Evolutionary conservation across 176 grass and related monocot species (phyloP), one percentile per base, ranked within the genome.

Genomic region (Poa pratensis): DNA sequence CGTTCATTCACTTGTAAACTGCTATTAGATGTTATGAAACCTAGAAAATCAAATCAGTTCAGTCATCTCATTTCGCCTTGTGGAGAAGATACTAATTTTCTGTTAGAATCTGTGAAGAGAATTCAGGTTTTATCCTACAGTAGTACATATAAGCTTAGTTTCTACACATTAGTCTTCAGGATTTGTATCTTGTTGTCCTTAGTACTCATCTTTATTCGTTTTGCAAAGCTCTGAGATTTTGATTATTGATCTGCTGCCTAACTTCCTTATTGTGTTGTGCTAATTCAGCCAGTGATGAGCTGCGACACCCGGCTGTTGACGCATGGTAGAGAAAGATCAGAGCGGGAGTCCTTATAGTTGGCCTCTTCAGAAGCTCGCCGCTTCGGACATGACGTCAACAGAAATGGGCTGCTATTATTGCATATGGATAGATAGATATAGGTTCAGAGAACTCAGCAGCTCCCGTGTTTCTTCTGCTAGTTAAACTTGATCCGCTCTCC

Each of bases 381-480:
- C 24, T 45, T 75, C 15, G 24, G 15, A 75, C 24, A 52, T 27
- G 16, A 50, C 15, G 12, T 19, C 26, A 49, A 27, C 3, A 75
- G 48, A 75, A 75, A 23, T 73, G 45, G 45, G 46, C 0, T 1
- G 43, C 45, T 26, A 24, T 22, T 27, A 27, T 73, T 49, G 42
- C 42, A 73, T 45, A 73, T 72, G 45, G n/a, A 72, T 46, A 26
- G 40, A 24, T 72, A 70, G 39, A 40, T 40, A 30, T 48, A 16
- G 40, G 42, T 73, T 26, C n/a, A 16, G n/a, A 46, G 24, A 50
- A 27, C 70, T 49, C 70, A 48, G 14, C n/a, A 49, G 43, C 43
- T 49, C 43, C 15, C 8, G 69, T 73, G 22, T 73, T 73, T 49
- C 70, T 73, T 28, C 11, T 73, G 70, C 70, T 73, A 50, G 70